These are phyloP conservation scores for Cydonia oblonga DNA, from an alignment of 331 rosid species.

Conservation along the genomic window DNA sequence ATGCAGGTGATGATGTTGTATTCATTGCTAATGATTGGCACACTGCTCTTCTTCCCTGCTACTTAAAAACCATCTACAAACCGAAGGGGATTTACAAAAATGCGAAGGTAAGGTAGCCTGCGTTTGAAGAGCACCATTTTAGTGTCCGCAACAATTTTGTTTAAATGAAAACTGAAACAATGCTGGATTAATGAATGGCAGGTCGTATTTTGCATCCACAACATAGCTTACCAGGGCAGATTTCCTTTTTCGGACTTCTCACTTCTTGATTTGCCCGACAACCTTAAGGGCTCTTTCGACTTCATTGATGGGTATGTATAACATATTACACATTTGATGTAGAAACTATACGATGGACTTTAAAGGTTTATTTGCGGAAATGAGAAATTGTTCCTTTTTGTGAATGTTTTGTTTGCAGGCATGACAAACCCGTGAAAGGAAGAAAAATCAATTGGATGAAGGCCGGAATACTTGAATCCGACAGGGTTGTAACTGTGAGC, in stretches of 20 bases:
- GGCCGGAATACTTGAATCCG: constrained; percentile 29
- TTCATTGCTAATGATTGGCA: constrained; percentile 46
- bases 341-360: too few species aligned
- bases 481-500: constrained; percentile 39
- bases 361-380: too few species aligned
- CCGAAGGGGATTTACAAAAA: constrained; percentile 21
- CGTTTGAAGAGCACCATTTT: background rate
- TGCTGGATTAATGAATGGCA: background rate
- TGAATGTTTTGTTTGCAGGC: constrained; percentile 11
- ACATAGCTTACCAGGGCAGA: constrained; percentile 49
- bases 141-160: background rate
- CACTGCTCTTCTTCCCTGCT: constrained; percentile 40
- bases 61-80: constrained; percentile 30
- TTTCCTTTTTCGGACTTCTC: constrained; percentile 26
- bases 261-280: constrained; percentile 24
- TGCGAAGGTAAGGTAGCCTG: constrained; percentile 22
- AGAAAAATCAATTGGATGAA: constrained; percentile 51
- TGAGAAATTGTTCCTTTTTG: background rate
- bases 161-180: too few species aligned
- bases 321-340: too few species aligned
- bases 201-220: constrained; percentile 47
- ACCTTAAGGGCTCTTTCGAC: constrained; percentile 35
- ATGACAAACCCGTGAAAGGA: constrained; percentile 33
- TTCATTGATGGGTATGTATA: constrained; percentile 30
- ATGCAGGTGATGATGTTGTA: constrained; percentile 34